Evolutionary conservation across 768 basidiomycete genomes (phyloP).

Genomic region (Dentipellis fragilis): DNA sequence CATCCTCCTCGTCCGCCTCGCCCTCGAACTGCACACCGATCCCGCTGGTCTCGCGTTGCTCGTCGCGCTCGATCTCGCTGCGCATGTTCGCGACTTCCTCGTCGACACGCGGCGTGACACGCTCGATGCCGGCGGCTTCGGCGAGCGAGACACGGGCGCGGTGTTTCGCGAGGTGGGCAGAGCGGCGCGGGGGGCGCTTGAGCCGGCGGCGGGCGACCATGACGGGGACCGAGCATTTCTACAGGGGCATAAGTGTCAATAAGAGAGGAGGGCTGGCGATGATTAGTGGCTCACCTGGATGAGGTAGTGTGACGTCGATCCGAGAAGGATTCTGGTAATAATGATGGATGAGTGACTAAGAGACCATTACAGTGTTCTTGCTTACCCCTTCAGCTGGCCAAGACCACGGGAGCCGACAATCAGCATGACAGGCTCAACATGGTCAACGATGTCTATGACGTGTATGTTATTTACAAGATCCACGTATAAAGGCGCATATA

Average conservation of each 20-base stretch:
- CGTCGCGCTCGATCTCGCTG: constrained; percentile 64
- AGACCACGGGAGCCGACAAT: constrained; percentile 94
- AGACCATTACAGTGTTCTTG: neutral
- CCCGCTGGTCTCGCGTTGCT: constrained; percentile 25
- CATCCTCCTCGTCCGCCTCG: constrained; percentile 6
- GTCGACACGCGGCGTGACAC: constrained; percentile 79
- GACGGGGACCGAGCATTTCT: constrained; percentile 92
- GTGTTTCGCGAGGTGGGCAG: constrained; percentile 73
- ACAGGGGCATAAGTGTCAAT: constrained; percentile 7
- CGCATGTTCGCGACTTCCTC: constrained; percentile 76
- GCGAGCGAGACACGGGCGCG: constrained; percentile 80
- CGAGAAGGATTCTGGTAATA: constrained; percentile 67
- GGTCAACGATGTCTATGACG: constrained; percentile 67
- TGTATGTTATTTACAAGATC: neutral
- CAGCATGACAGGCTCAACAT: constrained; percentile 79
- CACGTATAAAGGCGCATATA: neutral
- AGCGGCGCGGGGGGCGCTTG: constrained; percentile 74
- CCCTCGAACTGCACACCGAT: constrained; percentile 11
- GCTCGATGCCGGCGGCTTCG: constrained; percentile 77
- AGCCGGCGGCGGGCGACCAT: constrained; percentile 93
- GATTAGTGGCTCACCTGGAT: constrained; percentile 46
- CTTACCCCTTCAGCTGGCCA: constrained; percentile 78
- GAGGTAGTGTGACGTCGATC: constrained; percentile 91
- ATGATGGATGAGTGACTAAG: constrained; percentile 1
- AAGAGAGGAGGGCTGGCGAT: neutral